Percentiles rank a stretch among this genome's conserved stretches.
Conservation (phyloP, 768 basidiomycete genomes). For the Phaeotremella fagi region DNA sequence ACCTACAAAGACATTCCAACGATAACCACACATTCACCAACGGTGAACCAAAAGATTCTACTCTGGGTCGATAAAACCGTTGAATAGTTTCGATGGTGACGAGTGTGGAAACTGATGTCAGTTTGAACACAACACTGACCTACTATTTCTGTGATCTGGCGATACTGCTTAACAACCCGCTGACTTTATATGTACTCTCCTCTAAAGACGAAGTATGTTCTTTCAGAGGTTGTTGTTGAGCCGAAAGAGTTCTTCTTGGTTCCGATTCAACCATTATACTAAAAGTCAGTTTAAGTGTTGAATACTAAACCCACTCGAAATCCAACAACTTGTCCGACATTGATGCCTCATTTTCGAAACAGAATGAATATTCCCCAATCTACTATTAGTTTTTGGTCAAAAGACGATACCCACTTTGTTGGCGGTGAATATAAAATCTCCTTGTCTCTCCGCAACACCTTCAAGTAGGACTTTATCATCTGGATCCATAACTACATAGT, state of each 20-base stretch:
- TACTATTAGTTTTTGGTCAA: neutral
- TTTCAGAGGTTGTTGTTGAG: conserved; percentile 69
- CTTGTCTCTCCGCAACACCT: conserved; percentile 82
- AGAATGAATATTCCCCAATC: conserved; percentile 65
- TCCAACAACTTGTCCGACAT: conserved; percentile 78
- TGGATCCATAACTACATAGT: conserved; percentile 89
- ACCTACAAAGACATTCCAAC: conserved; percentile 83
- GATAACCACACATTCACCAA: conserved; percentile 67
- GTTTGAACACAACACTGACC: conserved; percentile 46
- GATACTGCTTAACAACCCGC: conserved; percentile 77
- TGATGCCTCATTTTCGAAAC: conserved; percentile 97
- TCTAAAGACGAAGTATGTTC: conserved; percentile 92
- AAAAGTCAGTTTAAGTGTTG: conserved; percentile 1
- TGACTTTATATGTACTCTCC: conserved; percentile 90
- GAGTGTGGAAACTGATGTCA: conserved; percentile 74
- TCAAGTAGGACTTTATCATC: conserved; percentile 81
- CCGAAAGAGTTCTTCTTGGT: conserved; percentile 80
- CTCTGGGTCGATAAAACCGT: conserved; percentile 84
- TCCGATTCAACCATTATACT: conserved; percentile 94
- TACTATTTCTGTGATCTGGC: conserved; percentile 92
- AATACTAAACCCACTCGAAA: conserved; percentile 52
- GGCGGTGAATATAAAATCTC: conserved; percentile 95
- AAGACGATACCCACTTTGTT: conserved; percentile 54
- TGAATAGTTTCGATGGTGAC: conserved; percentile 89
- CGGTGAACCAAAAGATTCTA: conserved; percentile 89